Conservation (phyloP, 2,329 filamentous ascomycete species). For the Neurospora crassa region DNA sequence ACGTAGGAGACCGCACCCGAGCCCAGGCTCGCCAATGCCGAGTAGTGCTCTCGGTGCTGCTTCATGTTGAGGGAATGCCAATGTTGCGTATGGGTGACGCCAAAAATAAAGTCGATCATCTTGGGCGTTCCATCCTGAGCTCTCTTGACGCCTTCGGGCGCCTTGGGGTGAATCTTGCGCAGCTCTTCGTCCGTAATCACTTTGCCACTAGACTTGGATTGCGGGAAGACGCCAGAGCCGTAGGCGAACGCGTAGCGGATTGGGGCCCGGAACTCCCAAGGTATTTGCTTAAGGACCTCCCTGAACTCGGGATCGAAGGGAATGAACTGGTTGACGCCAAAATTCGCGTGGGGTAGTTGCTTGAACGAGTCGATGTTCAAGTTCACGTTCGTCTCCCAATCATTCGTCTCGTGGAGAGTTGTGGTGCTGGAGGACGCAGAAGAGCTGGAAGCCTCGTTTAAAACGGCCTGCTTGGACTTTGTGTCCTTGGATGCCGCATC, state of each 20-base stretch:
- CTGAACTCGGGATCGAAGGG: conserved; percentile 94
- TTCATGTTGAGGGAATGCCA: conserved; percentile 91
- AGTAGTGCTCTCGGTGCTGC: conserved; percentile 90
- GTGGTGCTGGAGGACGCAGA: conserved; percentile 17
- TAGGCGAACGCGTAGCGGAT: conserved; percentile 97
- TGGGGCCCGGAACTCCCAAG: conserved; percentile 86
- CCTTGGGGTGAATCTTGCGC: conserved; percentile 66
- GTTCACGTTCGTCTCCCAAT: conserved; percentile 70
- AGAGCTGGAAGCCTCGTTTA: conserved; percentile 19
- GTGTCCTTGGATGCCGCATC: conserved; percentile 12
- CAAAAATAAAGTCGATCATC: conserved; percentile 98
- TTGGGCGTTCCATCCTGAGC: conserved; percentile 83
- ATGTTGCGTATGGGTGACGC: conserved; percentile 87
- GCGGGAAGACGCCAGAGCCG: conserved; percentile 91
- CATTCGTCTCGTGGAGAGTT: conserved; percentile 22
- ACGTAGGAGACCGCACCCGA: conserved; percentile 77
- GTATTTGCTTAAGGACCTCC: conserved; percentile 73
- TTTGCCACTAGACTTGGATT: conserved; percentile 44
- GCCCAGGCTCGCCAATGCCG: conserved; percentile 69
- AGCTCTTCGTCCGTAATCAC: conserved; percentile 46
- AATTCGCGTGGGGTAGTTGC: conserved; percentile 67
- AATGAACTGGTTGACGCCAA: conserved; percentile 95
- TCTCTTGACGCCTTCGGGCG: conserved; percentile 69
- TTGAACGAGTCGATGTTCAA: conserved; percentile 65
- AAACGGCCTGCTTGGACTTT: conserved; percentile 13